These are phyloP conservation scores for Podospora pseudocomata DNA, from an alignment of 495 filamentous ascomycete species.

Conservation along the genomic window DNA sequence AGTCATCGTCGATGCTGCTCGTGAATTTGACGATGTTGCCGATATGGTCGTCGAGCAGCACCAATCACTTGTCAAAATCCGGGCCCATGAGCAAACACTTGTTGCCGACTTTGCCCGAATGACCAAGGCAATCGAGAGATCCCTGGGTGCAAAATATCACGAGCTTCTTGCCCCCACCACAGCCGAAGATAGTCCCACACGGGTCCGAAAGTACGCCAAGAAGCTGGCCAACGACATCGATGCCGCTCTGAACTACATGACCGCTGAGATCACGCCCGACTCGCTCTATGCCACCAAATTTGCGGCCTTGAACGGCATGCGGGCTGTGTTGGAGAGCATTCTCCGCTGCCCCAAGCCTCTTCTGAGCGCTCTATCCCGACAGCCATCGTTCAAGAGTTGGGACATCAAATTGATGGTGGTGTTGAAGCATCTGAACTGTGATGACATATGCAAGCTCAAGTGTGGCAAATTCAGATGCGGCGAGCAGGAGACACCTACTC, in stretches of 20 bases:
- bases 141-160: background rate
- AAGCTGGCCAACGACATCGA: background rate
- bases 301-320: background rate
- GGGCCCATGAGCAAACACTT: background rate
- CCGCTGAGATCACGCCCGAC: background rate
- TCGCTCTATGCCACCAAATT: background rate
- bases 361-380: background rate
- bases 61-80: background rate
- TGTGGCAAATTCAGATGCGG: background rate
- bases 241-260: background rate
- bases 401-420: background rate
- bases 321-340: background rate
- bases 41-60: background rate
- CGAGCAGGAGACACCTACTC: background rate
- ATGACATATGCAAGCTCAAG: background rate
- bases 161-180: background rate
- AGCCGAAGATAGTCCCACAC: background rate
- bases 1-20: background rate
- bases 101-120: background rate
- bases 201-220: background rate
- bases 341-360: background rate
- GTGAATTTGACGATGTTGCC: background rate
- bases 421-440: background rate
- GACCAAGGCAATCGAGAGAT: background rate
- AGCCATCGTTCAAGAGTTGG: background rate